Evolutionary conservation across 371 early-diverging fungal species (phyloP).

Genomic region (Mortierella sp.): DNA sequence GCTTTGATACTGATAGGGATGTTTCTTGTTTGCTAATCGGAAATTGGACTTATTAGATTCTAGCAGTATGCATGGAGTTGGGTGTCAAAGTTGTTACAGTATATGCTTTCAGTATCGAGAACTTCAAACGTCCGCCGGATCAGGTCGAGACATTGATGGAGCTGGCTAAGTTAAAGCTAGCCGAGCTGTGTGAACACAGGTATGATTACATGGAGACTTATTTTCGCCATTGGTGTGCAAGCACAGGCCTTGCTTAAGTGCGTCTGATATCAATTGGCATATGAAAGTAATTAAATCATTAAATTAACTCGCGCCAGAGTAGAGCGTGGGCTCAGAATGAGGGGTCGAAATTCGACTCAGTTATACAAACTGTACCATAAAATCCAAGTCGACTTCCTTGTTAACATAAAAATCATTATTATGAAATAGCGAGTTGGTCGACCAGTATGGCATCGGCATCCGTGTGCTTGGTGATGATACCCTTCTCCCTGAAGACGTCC

Average conservation of each 20-base stretch:
- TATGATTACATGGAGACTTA: conserved; percentile 36
- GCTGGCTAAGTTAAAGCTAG: conserved; percentile 83
- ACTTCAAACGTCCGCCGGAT: conserved; percentile 92
- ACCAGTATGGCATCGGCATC: conserved; percentile 81
- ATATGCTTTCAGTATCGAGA: conserved; percentile 98
- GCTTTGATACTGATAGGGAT: no score
- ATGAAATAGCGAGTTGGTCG: conserved; percentile 75
- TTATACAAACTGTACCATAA: not conserved
- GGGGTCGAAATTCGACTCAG: not conserved
- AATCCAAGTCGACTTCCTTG: not conserved
- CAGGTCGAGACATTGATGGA: conserved; percentile 95
- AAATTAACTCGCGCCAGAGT: not conserved
- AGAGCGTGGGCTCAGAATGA: conserved; percentile 3
- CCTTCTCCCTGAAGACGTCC: conserved; percentile 78
- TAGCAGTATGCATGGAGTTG: conserved; percentile 89
- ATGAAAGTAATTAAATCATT: conserved; percentile 20
- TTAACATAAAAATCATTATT: not conserved
- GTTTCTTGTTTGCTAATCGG: no score
- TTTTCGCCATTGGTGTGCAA: not conserved
- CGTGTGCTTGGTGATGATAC: conserved; percentile 87
- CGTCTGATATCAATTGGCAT: conserved; percentile 12
- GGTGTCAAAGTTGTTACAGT: conserved; percentile 94
- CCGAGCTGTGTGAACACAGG: conserved; percentile 80
- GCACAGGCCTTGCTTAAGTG: conserved; percentile 3
- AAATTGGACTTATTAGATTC: conserved; percentile 64